Conservation (phyloP, 1,284 basidiomycete genomes). For the Ceratobasidium theobromae region DNA sequence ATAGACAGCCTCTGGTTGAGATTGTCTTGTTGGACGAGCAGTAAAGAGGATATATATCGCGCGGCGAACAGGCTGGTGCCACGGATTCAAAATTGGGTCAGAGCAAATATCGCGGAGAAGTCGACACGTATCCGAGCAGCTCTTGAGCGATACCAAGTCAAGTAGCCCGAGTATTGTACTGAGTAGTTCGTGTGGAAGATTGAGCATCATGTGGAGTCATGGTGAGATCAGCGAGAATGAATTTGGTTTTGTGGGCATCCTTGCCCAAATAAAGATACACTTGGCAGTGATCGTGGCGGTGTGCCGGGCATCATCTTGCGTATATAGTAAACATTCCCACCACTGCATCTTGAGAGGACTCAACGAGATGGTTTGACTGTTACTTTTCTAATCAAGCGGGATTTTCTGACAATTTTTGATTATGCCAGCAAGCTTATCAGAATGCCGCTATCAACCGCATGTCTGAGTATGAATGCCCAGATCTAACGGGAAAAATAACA, state of each 20-base stretch:
- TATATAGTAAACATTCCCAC: too few species aligned
- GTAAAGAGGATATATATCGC: constrained; percentile 8
- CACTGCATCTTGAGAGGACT: too few species aligned
- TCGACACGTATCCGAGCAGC: constrained; percentile 26
- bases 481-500: background rate
- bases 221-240: background rate
- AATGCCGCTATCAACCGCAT: too few species aligned
- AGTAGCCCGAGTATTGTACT: constrained; percentile 19
- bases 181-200: constrained; percentile 14
- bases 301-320: background rate
- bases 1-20: background rate
- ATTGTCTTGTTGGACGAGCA: background rate
- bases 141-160: constrained; percentile 24
- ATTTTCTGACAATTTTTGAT: too few species aligned
- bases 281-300: too few species aligned
- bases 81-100: constrained; percentile 35
- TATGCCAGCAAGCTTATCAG: too few species aligned
- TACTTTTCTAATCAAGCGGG: background rate
- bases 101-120: constrained; percentile 31
- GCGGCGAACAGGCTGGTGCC: constrained; percentile 33
- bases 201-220: constrained; percentile 7
- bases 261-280: too few species aligned
- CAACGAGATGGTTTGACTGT: too few species aligned
- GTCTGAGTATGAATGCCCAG: background rate
- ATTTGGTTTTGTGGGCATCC: background rate